phyloP scores from a whole-genome alignment of 2,329 filamentous ascomycete species.

The Samsoniella hepiali region DNA sequence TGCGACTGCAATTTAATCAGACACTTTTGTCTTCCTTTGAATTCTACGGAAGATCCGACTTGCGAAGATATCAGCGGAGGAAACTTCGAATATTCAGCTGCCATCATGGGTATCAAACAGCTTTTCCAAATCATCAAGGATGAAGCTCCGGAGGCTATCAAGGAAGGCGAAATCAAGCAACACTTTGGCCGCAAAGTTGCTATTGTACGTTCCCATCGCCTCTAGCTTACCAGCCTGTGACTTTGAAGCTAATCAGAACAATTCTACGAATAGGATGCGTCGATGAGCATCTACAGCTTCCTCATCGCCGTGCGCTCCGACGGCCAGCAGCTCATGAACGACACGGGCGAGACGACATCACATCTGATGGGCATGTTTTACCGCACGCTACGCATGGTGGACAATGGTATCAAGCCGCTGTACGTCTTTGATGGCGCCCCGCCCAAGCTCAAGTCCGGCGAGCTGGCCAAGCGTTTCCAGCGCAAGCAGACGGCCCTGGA shows the following conservation, averaged over 20 bases:
- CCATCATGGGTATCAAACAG: conserved; percentile 64
- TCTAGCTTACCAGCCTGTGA: not conserved
- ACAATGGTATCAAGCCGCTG: conserved; percentile 97
- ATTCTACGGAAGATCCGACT: not conserved
- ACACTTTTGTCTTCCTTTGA: not conserved
- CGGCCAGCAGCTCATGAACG: conserved; percentile 92
- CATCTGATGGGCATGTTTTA: conserved; percentile 99
- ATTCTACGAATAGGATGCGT: conserved; percentile 43
- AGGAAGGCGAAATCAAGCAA: conserved; percentile 96
- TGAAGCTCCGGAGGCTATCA: conserved; percentile 91
- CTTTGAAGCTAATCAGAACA: not conserved
- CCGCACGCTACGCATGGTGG: conserved; percentile 94
- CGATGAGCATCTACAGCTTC: conserved; percentile 99
- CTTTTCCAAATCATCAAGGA: conserved; percentile 82
- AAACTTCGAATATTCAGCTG: conserved; percentile 10
- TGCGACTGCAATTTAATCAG: not conserved
- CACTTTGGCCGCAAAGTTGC: conserved; percentile 98
- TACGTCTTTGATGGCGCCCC: conserved; percentile 98
- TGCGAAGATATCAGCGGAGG: not conserved
- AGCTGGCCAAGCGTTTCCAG: conserved; percentile 92
- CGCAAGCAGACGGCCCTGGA: conserved; percentile 91
- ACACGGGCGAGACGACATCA: conserved; percentile 93
- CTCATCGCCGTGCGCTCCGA: conserved; percentile 95
- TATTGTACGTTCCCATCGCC: conserved; percentile 62
- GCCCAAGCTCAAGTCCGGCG: conserved; percentile 95